Percentiles rank a stretch among this genome's conserved stretches.
These are phyloP conservation scores for Porodaedalea pini DNA, from an alignment of 1,284 basidiomycete species.

Conservation along the genomic window DNA sequence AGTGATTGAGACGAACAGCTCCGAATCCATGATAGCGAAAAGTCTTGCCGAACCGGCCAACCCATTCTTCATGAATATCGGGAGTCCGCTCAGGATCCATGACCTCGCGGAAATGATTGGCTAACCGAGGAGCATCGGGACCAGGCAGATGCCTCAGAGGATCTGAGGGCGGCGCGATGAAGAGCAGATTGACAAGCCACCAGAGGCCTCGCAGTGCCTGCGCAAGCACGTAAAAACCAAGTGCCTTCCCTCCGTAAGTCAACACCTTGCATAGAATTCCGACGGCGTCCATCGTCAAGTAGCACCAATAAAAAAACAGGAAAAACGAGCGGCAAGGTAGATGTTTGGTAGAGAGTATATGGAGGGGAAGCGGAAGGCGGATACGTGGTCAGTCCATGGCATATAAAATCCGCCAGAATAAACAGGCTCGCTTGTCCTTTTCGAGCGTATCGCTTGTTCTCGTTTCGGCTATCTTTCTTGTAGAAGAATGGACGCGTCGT, in stretches of 20 bases:
- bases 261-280: background rate
- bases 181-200: constrained; percentile 41
- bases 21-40: constrained; percentile 52
- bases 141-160: constrained; percentile 47
- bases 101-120: constrained; percentile 41
- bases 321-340: background rate
- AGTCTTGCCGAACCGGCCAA: constrained; percentile 42
- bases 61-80: constrained; percentile 42
- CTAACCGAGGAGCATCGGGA: constrained; percentile 37
- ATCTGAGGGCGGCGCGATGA: constrained; percentile 43
- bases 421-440: background rate
- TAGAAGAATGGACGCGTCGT: background rate
- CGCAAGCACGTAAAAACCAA: constrained; percentile 23
- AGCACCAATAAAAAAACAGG: background rate
- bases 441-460: constrained; percentile 1
- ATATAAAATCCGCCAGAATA: background rate
- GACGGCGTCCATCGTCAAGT: background rate
- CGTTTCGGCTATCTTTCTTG: background rate
- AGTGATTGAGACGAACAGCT: constrained; percentile 29
- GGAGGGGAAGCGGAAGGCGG: background rate
- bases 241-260: constrained; percentile 4
- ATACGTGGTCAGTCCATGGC: background rate
- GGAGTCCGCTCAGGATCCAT: constrained; percentile 42
- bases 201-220: constrained; percentile 32
- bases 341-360: background rate